phyloP scores from a whole-genome alignment of 192 early-diverging fungal genomes.

The Backusella circina region DNA sequence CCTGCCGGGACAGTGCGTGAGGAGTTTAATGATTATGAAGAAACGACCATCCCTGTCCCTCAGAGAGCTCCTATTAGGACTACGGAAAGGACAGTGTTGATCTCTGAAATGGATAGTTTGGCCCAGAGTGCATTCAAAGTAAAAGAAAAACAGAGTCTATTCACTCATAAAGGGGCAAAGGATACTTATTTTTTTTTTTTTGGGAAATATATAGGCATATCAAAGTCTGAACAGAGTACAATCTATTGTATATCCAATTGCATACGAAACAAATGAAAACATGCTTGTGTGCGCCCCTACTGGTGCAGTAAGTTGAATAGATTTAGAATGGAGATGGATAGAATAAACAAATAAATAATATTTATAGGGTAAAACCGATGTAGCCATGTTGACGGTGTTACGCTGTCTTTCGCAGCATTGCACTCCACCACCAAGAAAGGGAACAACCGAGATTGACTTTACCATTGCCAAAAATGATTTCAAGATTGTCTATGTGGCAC shows the following conservation, averaged over 20 bases:
- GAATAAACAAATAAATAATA: background rate
- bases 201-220: constrained; percentile 58
- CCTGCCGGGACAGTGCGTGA: constrained; percentile 72
- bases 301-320: constrained; percentile 69
- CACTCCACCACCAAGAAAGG: constrained; percentile 47
- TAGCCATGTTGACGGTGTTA: constrained; percentile 92
- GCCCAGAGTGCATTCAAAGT: constrained; percentile 72
- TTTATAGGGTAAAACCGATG: constrained; percentile 89
- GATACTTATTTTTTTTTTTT: too few relatives aligned
- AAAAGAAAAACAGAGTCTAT: too few relatives aligned
- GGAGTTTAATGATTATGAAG: constrained; percentile 83
- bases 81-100: constrained; percentile 60
- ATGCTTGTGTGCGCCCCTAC: constrained; percentile 98
- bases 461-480: constrained; percentile 81
- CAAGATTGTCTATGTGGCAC: constrained; percentile 98
- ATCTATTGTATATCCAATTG: constrained; percentile 91
- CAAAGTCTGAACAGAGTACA: constrained; percentile 91
- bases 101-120: constrained; percentile 72
- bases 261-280: constrained; percentile 95
- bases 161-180: too few relatives aligned
- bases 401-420: constrained; percentile 75
- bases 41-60: constrained; percentile 84
- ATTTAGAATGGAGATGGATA: too few relatives aligned
- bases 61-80: constrained; percentile 59
- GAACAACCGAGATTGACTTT: constrained; percentile 43